Base-by-base conservation (phyloP, 495 filamentous ascomycete species). In the Jackrogersella multiformis region DNA sequence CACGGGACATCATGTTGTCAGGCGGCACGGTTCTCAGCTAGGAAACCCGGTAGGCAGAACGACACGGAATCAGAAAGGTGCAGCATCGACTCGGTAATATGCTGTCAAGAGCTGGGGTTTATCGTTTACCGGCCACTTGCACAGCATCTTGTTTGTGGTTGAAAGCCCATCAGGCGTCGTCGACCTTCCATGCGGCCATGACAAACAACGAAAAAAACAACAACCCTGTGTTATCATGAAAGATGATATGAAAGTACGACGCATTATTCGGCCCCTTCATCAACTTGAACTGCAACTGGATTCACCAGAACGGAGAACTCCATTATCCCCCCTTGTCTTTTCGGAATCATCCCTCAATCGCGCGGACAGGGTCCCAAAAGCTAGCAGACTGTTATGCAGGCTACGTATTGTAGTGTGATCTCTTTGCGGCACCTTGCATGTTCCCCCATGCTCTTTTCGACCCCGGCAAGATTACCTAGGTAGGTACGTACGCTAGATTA, bases 391-490 rank as follows among this genome's bases (percentile, higher is more conserved):
- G 35, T 48, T 57, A 70, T 70, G 67, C 61, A 61, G 52, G 61
- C 61, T 66, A 58, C 51, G 24, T 53, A 57, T 32, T 65, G 42
- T 66, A 62, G 61, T 62, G 51, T 69, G 66, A 64, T 69, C 66
- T 69, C 67, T 70, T 70, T 70, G 56, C 67, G 67, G 67, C 67
- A 70, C 67, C 67, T 70, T 70, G 67, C 67, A 70, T 61, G 45
- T 70, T 65, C 67, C 57, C n/a, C 67, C 67, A 70, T 70, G 61
- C 53, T 55, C 61, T 45, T 49, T 35, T 70, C 56, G 32, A 69
- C 56, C 61, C 67, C 61, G 42, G 53, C 61, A 32, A 62, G 67
- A 66, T 58, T 66, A 52, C n/a, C n/a, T n/a, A n/a, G n/a, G n/a
- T n/a, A n/a, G n/a, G n/a, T n/a, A n/a, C n/a, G n/a, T n/a, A n/a